Percentiles rank a stretch among this genome's conserved stretches.
These are phyloP conservation scores for Iris pallida DNA, from an alignment of 116 monocot genomes.

Conservation along the genomic window DNA sequence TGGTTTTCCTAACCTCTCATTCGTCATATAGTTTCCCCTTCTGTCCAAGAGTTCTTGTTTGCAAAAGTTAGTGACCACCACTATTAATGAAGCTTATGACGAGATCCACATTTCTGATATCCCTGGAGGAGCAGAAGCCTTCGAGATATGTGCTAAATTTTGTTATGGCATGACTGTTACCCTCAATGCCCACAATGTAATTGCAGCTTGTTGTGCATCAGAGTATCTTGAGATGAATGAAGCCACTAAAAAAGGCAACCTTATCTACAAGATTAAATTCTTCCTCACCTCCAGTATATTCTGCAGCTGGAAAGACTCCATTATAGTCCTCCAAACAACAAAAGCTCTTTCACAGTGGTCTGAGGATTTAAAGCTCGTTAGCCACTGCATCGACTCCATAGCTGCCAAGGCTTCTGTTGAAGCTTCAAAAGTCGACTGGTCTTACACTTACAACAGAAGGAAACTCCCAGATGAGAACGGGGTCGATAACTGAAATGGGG, in stretches of 20 bases:
- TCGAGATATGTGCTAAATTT: constrained; percentile 93
- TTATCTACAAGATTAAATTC: constrained; percentile 81
- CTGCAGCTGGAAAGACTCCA: constrained; percentile 90
- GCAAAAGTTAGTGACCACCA: constrained; percentile 52
- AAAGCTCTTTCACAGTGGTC: constrained; percentile 60
- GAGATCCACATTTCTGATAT: constrained; percentile 71
- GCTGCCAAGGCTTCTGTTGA: constrained; percentile 70
- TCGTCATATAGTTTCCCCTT: constrained; percentile 66
- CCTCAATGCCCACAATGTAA: constrained; percentile 87
- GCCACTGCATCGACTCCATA: constrained; percentile 63
- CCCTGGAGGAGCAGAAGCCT: constrained; percentile 78
- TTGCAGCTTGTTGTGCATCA: constrained; percentile 71
- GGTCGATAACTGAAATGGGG: constrained; percentile 46
- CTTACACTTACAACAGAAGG: constrained; percentile 74
- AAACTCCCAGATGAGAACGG: constrained; percentile 44
- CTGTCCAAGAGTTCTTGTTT: constrained; percentile 67
- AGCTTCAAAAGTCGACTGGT: constrained; percentile 78
- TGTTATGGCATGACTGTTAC: constrained; percentile 88
- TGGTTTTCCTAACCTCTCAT: neutral
- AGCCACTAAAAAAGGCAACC: constrained; percentile 77
- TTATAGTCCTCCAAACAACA: constrained; percentile 73
- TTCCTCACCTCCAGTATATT: constrained; percentile 77
- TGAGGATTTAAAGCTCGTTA: constrained; percentile 69
- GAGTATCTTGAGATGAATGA: constrained; percentile 89
- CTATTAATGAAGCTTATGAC: constrained; percentile 31